phyloP scores from a whole-genome alignment of 139 green algal species.

The Chlorella sp. region DNA sequence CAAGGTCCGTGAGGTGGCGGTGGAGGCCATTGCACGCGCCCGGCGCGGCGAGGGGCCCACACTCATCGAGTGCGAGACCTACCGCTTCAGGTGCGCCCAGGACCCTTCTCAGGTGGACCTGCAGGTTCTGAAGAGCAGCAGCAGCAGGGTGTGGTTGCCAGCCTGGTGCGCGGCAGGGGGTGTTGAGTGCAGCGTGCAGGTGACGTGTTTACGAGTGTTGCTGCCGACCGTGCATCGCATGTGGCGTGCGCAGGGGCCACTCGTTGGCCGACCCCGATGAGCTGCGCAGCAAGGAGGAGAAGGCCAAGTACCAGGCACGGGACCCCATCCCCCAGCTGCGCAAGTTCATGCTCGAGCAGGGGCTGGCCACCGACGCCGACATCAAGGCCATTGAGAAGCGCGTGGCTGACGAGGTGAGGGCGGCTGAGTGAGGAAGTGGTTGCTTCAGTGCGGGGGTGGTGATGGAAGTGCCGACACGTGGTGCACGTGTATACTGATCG shows the following conservation, averaged over 20 bases:
- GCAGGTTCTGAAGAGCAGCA: no score
- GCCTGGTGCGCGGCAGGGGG: no score
- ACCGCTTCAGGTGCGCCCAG: constrained; percentile 79
- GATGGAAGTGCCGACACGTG: no score
- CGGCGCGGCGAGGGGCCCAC: constrained; percentile 89
- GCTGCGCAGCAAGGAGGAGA: constrained; percentile 86
- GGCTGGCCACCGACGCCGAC: constrained; percentile 64
- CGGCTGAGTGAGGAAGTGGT: neutral
- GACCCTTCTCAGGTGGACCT: no score
- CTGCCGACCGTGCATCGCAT: no score
- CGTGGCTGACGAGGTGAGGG: constrained; percentile 66
- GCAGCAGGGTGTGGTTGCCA: no score
- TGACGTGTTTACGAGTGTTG: no score
- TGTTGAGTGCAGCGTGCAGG: no score
- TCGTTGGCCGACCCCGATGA: constrained; percentile 97
- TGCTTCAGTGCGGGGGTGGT: no score
- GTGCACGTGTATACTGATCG: no score
- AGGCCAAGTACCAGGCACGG: constrained; percentile 69
- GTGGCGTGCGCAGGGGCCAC: constrained; percentile 89
- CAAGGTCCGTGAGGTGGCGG: constrained; percentile 85
- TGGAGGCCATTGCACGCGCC: constrained; percentile 84
- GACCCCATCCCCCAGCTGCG: constrained; percentile 43
- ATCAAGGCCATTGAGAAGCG: constrained; percentile 67
- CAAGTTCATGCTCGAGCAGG: constrained; percentile 74
- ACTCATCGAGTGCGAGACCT: constrained; percentile 96